Conservation (phyloP, 2,329 filamentous ascomycete genomes). For the Plectosphaerella plurivora region DNA sequence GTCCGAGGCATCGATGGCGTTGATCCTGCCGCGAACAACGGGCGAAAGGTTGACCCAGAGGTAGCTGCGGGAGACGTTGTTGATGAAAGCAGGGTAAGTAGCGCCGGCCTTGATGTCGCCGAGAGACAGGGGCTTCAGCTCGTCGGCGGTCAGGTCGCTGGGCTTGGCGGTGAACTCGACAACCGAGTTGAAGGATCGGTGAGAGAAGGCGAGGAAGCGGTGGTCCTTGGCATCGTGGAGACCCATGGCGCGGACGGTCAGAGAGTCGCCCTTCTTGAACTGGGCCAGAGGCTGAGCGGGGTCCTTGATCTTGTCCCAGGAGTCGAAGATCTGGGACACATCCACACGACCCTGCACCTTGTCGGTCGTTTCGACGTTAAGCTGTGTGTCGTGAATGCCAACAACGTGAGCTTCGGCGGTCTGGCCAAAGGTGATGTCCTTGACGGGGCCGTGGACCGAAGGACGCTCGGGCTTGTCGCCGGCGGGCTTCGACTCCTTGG, state of each 20-base stretch:
- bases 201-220: constrained; percentile 85
- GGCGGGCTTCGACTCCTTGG: constrained; percentile 35
- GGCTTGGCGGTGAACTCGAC: constrained; percentile 84
- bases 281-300: constrained; percentile 73
- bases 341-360: constrained; percentile 91
- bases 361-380: constrained; percentile 85
- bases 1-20: constrained; percentile 79
- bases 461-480: constrained; percentile 45
- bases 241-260: constrained; percentile 76
- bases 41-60: constrained; percentile 92
- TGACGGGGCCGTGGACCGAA: constrained; percentile 29
- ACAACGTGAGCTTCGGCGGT: constrained; percentile 71
- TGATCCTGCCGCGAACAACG: constrained; percentile 78
- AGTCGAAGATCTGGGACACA: constrained; percentile 83
- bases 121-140: constrained; percentile 55
- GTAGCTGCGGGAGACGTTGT: constrained; percentile 75
- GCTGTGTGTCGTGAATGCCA: constrained; percentile 85
- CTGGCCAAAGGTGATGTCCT: constrained; percentile 70
- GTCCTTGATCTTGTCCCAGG: constrained; percentile 81
- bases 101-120: constrained; percentile 69
- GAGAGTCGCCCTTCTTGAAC: constrained; percentile 66
- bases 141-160: constrained; percentile 50
- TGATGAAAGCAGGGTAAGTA: constrained; percentile 78
- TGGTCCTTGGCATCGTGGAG: constrained; percentile 88
- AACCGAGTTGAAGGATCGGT: constrained; percentile 75